Percentiles rank a stretch among this genome's conserved stretches.
phyloP scores from a whole-genome alignment of 495 filamentous ascomycete genomes.

The Podospora comata region DNA sequence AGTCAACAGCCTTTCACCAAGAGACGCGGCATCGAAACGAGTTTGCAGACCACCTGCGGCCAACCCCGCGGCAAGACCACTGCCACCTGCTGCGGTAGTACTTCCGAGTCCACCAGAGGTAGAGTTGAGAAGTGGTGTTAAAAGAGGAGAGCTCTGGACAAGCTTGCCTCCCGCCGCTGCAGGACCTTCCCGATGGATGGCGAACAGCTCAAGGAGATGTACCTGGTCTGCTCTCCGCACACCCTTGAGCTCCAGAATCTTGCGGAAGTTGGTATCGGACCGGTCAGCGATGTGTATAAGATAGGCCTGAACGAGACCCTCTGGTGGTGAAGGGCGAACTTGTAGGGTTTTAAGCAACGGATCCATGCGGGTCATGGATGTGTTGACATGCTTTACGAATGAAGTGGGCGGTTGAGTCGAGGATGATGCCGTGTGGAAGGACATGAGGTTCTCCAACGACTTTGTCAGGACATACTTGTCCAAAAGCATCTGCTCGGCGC shows the following conservation, averaged over 20 bases:
- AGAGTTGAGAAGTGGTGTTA: constrained; percentile 57
- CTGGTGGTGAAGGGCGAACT: constrained; percentile 83
- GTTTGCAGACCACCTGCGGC: constrained; percentile 49
- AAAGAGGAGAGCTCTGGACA: constrained; percentile 55
- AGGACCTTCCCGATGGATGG: constrained; percentile 67
- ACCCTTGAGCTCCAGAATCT: constrained; percentile 91
- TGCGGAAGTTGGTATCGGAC: constrained; percentile 91
- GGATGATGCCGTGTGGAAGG: constrained; percentile 46
- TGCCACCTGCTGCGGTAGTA: constrained; percentile 4
- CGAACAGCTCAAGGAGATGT: constrained; percentile 82
- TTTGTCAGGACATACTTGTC: constrained; percentile 92
- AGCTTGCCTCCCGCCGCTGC: constrained; percentile 58
- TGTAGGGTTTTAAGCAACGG: constrained; percentile 94
- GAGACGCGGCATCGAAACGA: constrained; percentile 73
- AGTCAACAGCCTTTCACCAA: constrained; percentile 72
- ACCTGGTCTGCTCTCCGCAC: constrained; percentile 79
- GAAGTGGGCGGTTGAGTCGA: constrained; percentile 51
- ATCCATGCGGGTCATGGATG: constrained; percentile 81
- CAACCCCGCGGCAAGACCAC: constrained; percentile 28
- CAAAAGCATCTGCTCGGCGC: constrained; percentile 97
- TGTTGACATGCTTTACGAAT: constrained; percentile 86
- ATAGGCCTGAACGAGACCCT: constrained; percentile 95
- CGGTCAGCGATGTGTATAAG: constrained; percentile 89
- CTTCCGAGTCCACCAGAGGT: constrained; percentile 14
- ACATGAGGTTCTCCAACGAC: constrained; percentile 65